Percentiles rank a stretch among this genome's conserved stretches.
These are phyloP conservation scores for Hypomyces rosellus DNA, from an alignment of 2,329 filamentous ascomycete species.

Conservation along the genomic window DNA sequence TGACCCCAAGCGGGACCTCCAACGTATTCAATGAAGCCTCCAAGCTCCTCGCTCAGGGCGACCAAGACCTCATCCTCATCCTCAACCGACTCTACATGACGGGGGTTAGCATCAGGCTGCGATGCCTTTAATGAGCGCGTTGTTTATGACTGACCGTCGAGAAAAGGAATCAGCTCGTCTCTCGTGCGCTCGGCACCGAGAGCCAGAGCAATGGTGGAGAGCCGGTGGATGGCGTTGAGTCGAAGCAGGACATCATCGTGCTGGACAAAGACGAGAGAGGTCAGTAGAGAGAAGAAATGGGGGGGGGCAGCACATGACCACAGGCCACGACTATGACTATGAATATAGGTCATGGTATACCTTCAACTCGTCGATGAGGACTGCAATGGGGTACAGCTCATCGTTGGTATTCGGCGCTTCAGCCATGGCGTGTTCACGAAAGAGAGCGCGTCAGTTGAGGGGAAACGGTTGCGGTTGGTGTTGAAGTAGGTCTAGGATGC, in stretches of 20 bases:
- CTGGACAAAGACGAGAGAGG: slow-evolving; percentile 40
- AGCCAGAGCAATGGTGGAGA: slow-evolving; percentile 96
- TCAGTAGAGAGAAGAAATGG: slow-evolving; percentile 16
- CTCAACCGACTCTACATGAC: slow-evolving; percentile 80
- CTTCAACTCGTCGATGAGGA: slow-evolving; percentile 99
- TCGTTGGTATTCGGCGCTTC: slow-evolving; percentile 86
- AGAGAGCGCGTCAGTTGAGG: slow-evolving; percentile 24
- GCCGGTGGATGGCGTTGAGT: slow-evolving; percentile 95
- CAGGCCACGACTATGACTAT: neutral
- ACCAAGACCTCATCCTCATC: slow-evolving; percentile 98
- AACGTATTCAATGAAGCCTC: slow-evolving; percentile 95
- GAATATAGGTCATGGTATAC: slow-evolving; percentile 43
- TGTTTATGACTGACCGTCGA: slow-evolving; percentile 70
- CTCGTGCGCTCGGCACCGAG: slow-evolving; percentile 93
- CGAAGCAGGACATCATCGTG: slow-evolving; percentile 98
- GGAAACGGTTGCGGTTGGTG: neutral
- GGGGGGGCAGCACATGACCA: neutral
- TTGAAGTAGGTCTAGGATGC: slow-evolving; percentile 8
- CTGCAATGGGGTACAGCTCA: slow-evolving; percentile 99
- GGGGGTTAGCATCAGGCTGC: slow-evolving; percentile 4
- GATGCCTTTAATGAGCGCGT: neutral
- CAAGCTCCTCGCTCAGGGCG: slow-evolving; percentile 92
- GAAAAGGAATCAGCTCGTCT: slow-evolving; percentile 97
- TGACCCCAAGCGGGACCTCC: slow-evolving; percentile 90
- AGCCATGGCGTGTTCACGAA: slow-evolving; percentile 61